phyloP scores from a whole-genome alignment of 192 early-diverging fungal genomes.

The Linnemannia schmuckeri region DNA sequence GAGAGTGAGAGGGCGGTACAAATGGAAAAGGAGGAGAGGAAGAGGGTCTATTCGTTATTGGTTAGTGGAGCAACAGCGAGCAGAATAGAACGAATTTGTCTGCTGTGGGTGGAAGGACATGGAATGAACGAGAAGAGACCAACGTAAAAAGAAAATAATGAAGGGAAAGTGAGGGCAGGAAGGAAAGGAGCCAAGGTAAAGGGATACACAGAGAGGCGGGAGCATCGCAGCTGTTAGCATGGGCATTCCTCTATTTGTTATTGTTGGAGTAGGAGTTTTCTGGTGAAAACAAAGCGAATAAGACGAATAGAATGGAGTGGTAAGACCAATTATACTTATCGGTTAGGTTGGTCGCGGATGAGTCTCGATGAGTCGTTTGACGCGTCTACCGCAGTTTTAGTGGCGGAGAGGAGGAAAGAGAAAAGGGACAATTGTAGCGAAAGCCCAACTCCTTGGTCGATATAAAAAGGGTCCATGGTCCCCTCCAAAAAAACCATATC shows the following conservation, averaged over 20 bases:
- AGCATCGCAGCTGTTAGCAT: conserved; percentile 4
- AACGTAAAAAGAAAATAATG: background rate
- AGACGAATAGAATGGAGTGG: background rate
- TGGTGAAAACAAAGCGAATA: background rate
- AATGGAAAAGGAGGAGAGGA: too few species aligned
- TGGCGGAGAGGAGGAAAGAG: too few species aligned
- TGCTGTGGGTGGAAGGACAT: background rate
- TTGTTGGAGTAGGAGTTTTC: background rate
- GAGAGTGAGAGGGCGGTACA: background rate
- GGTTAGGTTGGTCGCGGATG: conserved; percentile 19
- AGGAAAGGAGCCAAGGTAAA: background rate
- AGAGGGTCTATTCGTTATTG: background rate
- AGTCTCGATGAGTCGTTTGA: conserved; percentile 43
- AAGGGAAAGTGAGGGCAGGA: background rate
- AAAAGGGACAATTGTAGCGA: background rate
- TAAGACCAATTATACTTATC: background rate
- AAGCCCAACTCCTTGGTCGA: background rate
- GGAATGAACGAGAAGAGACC: background rate
- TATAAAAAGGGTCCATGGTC: conserved; percentile 4
- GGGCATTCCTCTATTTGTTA: background rate
- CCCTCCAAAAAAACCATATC: background rate
- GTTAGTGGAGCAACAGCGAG: background rate
- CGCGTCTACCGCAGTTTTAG: conserved; percentile 24
- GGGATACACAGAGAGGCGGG: background rate
- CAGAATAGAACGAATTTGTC: background rate